Evolutionary conservation across 129 eudicot species (phyloP).

Genomic region (Flaveria brownii): DNA sequence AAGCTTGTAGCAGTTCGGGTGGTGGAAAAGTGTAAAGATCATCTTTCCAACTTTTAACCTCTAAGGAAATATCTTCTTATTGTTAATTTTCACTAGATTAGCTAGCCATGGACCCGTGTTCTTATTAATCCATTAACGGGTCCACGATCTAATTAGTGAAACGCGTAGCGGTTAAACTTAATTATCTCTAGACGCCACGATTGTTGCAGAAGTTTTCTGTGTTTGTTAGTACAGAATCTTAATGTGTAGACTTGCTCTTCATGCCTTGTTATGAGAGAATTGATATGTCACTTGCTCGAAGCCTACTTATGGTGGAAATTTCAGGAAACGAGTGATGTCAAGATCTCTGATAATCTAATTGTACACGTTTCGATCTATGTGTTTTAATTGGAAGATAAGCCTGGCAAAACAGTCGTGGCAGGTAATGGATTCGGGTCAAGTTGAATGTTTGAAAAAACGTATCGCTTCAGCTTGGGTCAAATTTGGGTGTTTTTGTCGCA

Average conservation of each 20-base stretch:
- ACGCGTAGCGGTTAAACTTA: conserved; percentile 19
- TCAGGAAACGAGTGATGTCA: neutral
- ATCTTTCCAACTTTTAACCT: conserved; percentile 23
- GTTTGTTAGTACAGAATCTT: conserved; percentile 29
- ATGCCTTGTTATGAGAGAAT: conserved; percentile 15
- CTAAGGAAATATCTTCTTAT: conserved; percentile 22
- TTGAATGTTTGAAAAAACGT: too few species aligned
- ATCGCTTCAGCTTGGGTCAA: neutral
- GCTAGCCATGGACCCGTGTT: conserved; percentile 17
- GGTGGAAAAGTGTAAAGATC: conserved; percentile 65
- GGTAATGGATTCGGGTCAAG: neutral
- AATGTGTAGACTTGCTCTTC: conserved; percentile 32
- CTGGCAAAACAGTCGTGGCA: neutral
- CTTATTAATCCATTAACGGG: conserved; percentile 23
- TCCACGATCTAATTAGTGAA: conserved; percentile 6
- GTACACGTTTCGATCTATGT: neutral
- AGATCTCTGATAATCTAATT: neutral
- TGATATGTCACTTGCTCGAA: conserved; percentile 8
- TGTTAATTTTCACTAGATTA: conserved; percentile 14
- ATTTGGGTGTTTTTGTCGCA: too few species aligned
- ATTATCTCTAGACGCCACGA: conserved; percentile 18
- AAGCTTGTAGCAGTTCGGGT: conserved; percentile 90
- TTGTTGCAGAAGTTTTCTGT: conserved; percentile 28
- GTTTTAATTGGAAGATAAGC: neutral
- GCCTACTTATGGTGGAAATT: neutral